phyloP scores from a whole-genome alignment of 306 rosid species.

The Sesbania bispinosa region DNA sequence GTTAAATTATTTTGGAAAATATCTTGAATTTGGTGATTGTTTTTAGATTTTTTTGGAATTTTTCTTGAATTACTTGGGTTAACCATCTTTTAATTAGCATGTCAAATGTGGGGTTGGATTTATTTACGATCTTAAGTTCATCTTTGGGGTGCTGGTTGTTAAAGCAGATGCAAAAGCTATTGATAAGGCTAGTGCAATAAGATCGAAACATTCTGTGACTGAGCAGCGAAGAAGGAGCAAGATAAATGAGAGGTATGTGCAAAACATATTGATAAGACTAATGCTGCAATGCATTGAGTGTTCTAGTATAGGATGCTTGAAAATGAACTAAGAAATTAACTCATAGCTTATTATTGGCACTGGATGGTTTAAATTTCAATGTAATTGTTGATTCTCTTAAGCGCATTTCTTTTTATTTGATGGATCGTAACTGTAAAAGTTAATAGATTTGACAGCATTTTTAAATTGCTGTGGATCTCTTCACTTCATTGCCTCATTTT shows the following conservation, averaged over 20 bases:
- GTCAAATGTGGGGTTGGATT: conserved; percentile 26
- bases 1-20: not conserved
- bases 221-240: conserved; percentile 99
- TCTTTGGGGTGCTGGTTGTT: conserved; percentile 9
- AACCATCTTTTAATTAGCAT: too few species aligned
- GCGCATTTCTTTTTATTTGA: not conserved
- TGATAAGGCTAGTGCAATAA: conserved; percentile 75
- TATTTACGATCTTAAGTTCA: conserved; percentile 5
- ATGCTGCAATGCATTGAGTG: not conserved
- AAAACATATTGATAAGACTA: not conserved
- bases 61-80: not conserved
- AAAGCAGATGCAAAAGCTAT: conserved; percentile 68
- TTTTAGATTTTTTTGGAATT: too few species aligned
- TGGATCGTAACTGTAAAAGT: not conserved
- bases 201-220: conserved; percentile 95
- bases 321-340: not conserved
- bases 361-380: not conserved
- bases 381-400: not conserved
- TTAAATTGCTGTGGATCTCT: not conserved
- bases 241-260: conserved; percentile 91
- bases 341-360: not conserved
- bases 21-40: not conserved
- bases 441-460: not conserved
- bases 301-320: not conserved
- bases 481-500: not conserved